Evolutionary conservation across 2,329 filamentous ascomycete genomes (phyloP).

Genomic region (Arthrobotrys pseudoclavata): DNA sequence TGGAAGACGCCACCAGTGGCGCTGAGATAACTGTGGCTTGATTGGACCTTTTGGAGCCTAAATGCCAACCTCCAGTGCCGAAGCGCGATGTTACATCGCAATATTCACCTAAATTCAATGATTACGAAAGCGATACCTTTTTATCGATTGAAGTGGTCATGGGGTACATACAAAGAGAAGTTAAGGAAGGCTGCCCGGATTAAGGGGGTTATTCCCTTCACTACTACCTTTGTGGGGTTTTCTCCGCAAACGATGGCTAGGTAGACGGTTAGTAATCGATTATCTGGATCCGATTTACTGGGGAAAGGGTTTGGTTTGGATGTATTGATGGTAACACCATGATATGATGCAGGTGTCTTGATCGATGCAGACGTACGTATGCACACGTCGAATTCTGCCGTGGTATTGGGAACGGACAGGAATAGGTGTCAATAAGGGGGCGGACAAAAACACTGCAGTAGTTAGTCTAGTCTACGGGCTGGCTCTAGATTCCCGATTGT

Average conservation of each 20-base stretch:
- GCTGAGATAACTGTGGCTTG: neutral
- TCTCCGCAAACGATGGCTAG: neutral
- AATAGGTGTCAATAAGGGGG: neutral
- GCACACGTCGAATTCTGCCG: constrained; percentile 6
- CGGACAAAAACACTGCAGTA: neutral
- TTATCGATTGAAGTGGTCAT: neutral
- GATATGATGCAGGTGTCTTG: constrained; percentile 10
- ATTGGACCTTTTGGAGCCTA: neutral
- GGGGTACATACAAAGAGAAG: too few relatives aligned
- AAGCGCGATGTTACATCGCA: constrained; percentile 9
- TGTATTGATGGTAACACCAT: constrained; percentile 1
- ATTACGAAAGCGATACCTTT: neutral
- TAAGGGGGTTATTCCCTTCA: neutral
- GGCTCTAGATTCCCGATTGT: constrained; percentile 35
- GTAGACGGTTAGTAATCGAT: constrained; percentile 9
- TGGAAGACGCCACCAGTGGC: neutral
- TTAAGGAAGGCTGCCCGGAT: too few relatives aligned
- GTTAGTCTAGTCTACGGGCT: constrained; percentile 11
- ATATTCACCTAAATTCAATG: neutral
- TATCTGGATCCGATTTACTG: neutral
- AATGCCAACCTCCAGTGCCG: neutral
- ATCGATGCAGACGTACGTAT: neutral
- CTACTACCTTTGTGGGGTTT: constrained; percentile 10
- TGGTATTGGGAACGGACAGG: constrained; percentile 19
- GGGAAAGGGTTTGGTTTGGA: neutral